A percentile compares a stretch with the other conserved stretches of the same genome.
Conservation (phyloP, 78 protist genomes). For the Dictyostelium brefeldianum region DNA sequence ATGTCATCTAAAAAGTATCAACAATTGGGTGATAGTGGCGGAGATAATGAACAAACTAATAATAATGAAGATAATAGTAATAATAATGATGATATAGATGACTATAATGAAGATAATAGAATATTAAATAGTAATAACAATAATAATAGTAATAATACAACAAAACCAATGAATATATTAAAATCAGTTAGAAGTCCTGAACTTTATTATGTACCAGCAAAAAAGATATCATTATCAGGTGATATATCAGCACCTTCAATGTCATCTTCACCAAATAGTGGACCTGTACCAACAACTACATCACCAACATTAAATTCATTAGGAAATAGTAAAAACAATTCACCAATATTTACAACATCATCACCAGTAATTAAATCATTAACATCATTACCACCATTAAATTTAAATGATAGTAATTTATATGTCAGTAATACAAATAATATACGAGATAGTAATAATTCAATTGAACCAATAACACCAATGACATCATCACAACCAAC, state of each 20-base stretch:
- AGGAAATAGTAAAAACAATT: background rate
- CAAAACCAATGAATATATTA: background rate
- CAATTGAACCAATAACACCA: no score
- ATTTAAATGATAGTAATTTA: background rate
- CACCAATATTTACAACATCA: background rate
- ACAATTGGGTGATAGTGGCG: background rate
- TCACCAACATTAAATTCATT: background rate
- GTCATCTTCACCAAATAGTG: background rate
- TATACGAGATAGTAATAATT: background rate
- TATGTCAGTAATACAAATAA: background rate
- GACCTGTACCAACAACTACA: background rate
- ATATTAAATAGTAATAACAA: background rate
- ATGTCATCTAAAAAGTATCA: no score
- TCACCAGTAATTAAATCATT: no score
- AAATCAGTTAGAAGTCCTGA: slow-evolving; percentile 17
- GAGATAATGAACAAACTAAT: background rate
- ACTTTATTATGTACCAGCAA: slow-evolving; percentile 23
- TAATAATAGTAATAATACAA: background rate
- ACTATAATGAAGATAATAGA: slow-evolving; percentile 9
- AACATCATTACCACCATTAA: background rate
- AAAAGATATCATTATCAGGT: slow-evolving; percentile 4
- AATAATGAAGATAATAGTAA: background rate
- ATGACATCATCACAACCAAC: no score
- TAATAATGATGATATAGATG: background rate
- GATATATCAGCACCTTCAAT: background rate